Base-by-base conservation (phyloP, 2,329 filamentous ascomycete genomes). In the Ophiocordyceps australis region DNA sequence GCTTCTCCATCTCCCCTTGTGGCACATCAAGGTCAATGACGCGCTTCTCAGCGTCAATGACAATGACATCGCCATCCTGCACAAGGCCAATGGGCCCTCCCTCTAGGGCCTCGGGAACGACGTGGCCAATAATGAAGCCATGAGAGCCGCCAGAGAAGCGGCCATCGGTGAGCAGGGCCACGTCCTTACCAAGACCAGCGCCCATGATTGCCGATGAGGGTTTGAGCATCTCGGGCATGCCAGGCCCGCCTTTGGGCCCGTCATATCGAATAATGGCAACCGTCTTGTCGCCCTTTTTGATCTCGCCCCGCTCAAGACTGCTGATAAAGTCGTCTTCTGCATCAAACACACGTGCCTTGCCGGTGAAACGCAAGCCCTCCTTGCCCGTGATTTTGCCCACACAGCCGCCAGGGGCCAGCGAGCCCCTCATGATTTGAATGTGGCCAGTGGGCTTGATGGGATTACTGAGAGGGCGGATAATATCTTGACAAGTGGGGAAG, bases 301-400 rank as follows among this genome's bases (percentile, higher is more conserved):
- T 81, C 38, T 74, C 62, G 28, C 81, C 80, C 23, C 64, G 59
- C 51, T 78, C 76, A 10, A 94, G 62, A 0, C 82, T 80, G 16
- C 64, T 56, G 45, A 91, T 79, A 38, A 93, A 76, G 41, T 75
- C 66, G 38, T 74, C 64, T 52, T 94, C 85, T 36, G 82, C 79
- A 51, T 93, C 65, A 48, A 83, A 93, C 35, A 83, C 79, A 22
- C 71, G 65, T 4, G 85, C 83, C 44, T 74, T 80, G 31, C 83
- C 83, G 9, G 63, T 72, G 51, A 93, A 93, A 9, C 57, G 60
- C 11, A 81, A 65, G n/a, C 85, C 83, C 52, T 93, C 83, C 55
- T 93, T 93, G 25, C 83, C 83, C 0, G 83, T 93, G 49, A 93
- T 93, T 54, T 93, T 93, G 33, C 82, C 83, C 9, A 93, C 83